phyloP scores from a whole-genome alignment of 73 alveolate genomes.

The Blepharisma stoltei region DNA sequence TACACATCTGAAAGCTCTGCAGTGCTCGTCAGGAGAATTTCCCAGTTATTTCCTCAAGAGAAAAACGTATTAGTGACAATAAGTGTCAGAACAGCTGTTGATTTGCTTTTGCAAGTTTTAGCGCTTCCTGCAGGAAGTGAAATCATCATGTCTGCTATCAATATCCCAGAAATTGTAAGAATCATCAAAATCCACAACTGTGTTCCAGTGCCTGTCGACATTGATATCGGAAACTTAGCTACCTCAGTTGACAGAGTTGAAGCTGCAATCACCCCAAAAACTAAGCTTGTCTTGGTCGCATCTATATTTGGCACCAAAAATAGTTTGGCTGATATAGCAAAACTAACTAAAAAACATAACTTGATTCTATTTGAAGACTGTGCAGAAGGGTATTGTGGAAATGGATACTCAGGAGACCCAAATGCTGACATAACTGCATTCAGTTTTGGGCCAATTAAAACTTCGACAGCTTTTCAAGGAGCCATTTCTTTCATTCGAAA shows the following conservation, averaged over 20 bases:
- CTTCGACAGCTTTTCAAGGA: conserved; percentile 66
- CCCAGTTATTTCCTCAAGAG: not conserved
- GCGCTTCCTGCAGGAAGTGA: conserved; percentile 76
- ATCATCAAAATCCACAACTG: conserved; percentile 64
- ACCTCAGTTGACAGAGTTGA: conserved; percentile 54
- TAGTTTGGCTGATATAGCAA: conserved; percentile 54
- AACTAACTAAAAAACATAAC: conserved; percentile 50
- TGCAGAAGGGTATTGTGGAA: conserved; percentile 66
- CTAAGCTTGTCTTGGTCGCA: conserved; percentile 59
- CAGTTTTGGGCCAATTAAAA: conserved; percentile 79
- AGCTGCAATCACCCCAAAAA: conserved; percentile 38
- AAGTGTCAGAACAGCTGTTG: conserved; percentile 68
- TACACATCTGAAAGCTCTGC: not conserved
- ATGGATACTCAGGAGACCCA: conserved; percentile 49
- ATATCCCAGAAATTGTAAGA: conserved; percentile 80
- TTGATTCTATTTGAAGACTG: conserved; percentile 70
- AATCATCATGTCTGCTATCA: conserved; percentile 67
- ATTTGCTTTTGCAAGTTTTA: conserved; percentile 57
- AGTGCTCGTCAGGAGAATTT: not conserved
- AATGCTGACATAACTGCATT: conserved; percentile 60
- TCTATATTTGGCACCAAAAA: conserved; percentile 63
- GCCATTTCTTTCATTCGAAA: conserved; percentile 57
- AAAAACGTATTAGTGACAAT: conserved; percentile 33
- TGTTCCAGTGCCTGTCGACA: conserved; percentile 81
- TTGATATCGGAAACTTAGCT: conserved; percentile 56